Base-by-base conservation (phyloP, 2,329 filamentous ascomycete species). In the Gremmenia infestans region DNA sequence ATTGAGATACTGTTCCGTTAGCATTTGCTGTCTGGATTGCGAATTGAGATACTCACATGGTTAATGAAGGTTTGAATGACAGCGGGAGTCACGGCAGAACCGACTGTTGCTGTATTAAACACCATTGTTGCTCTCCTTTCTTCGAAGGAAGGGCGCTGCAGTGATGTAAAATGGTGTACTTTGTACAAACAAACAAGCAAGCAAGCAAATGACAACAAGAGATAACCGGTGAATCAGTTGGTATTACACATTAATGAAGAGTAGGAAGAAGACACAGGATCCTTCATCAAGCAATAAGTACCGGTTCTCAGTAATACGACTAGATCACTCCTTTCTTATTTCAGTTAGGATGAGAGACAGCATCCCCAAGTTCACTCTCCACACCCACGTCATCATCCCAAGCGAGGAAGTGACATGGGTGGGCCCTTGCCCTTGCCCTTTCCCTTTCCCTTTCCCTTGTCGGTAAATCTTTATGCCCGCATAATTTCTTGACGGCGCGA, bases 41-140 rank as follows among this genome's bases (percentile, higher is more conserved):
- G 12, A 19, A 28, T 22, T 55, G 42, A 25, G 15, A 37, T 42
- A 75, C 85, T 65, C 79, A 92, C 89, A 79, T 97, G 94, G 56
- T 86, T 87, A 65, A 97, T 78, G 60, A 93, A 86, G 14, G 93
- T 97, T 63, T 89, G 86, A 54, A 97, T 80, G 48, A 96, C 88
- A 3, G 89, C 91, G 12, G 94, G 93, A 60, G 91, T 91, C 53
- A 97, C 87, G 50, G 91, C 91, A 62, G 90, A 81, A 55, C 86
- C 85, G 58, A 97, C 87, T 14, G 88, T 85, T 40, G 93, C 80
- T 17, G 91, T 95, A 73, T 89, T 92, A 66, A 94, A 81, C 7
- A 63, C 60, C 69, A 71, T 71, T 23, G 55, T 57, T 48, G 28
- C 36, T 47, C 25, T 54, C 35, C 22, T 46, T 54, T 53, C 35